Evolutionary conservation across 495 filamentous ascomycete species (phyloP), one percentile per base, ranked within the genome.

Genomic region (Penicillium canescens): DNA sequence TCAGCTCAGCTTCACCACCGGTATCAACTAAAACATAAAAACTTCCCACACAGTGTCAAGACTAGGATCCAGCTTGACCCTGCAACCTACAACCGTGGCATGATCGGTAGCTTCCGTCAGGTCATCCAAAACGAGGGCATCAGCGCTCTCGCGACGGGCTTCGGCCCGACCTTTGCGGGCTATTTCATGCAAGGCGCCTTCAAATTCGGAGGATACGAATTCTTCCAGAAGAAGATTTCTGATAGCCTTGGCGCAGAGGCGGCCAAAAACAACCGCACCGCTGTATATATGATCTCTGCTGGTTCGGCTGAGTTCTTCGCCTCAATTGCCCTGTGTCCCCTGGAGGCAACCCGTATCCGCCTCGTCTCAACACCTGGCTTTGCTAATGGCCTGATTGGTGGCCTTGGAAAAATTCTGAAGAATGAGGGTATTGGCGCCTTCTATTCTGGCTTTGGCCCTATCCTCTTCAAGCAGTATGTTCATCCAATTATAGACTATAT

Each of bases 121-220:
- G 90, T 95, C 67, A 76, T 94, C 67, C 75, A 82, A 68, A 86
- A 78, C 49, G 90, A 95, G 77, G 90, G 90, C 75, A 89, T 88
- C 63, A 88, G 88, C 69, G 90, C 90, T 68, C 86, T 95, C 56
- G 78, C 91, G 65, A 95, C 90, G 60, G 90, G 90, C 75, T 81
- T 85, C 70, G 90, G 90, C 58, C 90, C 90, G 61, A 94, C 90
- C 69, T 84, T 84, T 56, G 89, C 90, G 64, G 90, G 90, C 66
- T 95, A 95, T 81, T 93, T 93, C 84, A 85, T 94, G 61, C 90
- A 95, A 79, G 90, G 90, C 62, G 87, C 88, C 64, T 86, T 95
- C 86, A 96, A 96, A 79, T 96, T 95, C 74, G 91, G 91, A 72
- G 91, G 91, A 65, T 96, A 96, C 68, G 91, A 96, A 75, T 85